Base-by-base conservation (phyloP, 1,139 yeast species). In the Suhomyces bolitotheri region DNA sequence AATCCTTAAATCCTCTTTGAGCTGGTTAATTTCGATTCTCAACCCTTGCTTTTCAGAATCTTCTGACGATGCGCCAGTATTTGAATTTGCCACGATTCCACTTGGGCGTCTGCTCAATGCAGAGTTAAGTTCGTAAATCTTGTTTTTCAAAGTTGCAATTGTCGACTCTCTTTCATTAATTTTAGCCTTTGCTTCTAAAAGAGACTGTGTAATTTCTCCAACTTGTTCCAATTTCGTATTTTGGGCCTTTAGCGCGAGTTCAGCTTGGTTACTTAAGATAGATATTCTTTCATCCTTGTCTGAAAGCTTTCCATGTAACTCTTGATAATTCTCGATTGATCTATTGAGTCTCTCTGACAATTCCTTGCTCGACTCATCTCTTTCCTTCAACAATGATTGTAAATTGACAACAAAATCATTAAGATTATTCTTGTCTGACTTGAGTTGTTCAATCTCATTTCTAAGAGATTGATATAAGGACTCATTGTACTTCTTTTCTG, bases 191-290 rank as follows among this genome's bases (percentile, higher is more conserved):
- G 67, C 51, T 4, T 62, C 60, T 37, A 80, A 54, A 15, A 75
- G 64, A 5, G 67, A 52, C 16, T 63, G 49, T 22, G 71, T 61
- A 24, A 79, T 54, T 40, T 82, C 85, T 27, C 64, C 64, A 17
- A 82, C 69, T 26, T 73, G 67, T 41, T 84, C 92, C 38, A 85
- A 68, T 53, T 82, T 80, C 13, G 76, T 67, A 50, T 83, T 87
- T 50, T 80, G 84, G 30, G 85, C 79, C 41, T 73, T 75, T 30
- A 76, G 58, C 16, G 82, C 82, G 40, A 73, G 59, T 36, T 78
- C 83, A 22, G 78, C 71, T 40, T 79, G 79, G 34, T 62, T 67
- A 9, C 75, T 50, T 29, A 71, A 56, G 15, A 72, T 66, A 25
- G 63, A 64, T 22, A 77, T 62, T 39, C 74, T 73, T 39, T 69